Evolutionary conservation across 176 grass and related monocot genomes (phyloP).

Genomic region (Oropetium thomaeum): DNA sequence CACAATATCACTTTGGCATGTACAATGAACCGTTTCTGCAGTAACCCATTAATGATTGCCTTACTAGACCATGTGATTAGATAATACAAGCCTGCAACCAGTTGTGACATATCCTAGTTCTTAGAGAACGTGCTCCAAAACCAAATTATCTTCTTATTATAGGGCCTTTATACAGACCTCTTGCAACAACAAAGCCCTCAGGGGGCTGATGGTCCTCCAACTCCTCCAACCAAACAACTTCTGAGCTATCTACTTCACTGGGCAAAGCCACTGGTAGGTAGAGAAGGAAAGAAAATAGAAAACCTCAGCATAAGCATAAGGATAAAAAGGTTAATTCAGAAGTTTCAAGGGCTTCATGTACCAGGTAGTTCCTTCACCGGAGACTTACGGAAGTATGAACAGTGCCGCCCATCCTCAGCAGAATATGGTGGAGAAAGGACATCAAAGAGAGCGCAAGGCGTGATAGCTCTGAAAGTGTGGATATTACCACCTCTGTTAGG

Average conservation of each 20-base stretch:
- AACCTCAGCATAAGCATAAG: background rate
- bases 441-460: constrained; percentile 93
- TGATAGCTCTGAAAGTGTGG: constrained; percentile 89
- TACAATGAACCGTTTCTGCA: constrained; percentile 35
- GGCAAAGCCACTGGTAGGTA: constrained; percentile 46
- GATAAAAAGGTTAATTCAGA: background rate
- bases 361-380: constrained; percentile 44
- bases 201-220: constrained; percentile 77
- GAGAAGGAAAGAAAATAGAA: constrained; percentile 15
- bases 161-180: constrained; percentile 88
- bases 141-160: constrained; percentile 56
- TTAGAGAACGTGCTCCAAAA: constrained; percentile 21
- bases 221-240: constrained; percentile 87
- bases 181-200: constrained; percentile 82
- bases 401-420: constrained; percentile 70
- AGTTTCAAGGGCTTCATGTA: constrained; percentile 34
- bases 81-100: constrained; percentile 15
- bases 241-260: constrained; percentile 51
- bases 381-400: constrained; percentile 81
- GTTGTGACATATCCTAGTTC: constrained; percentile 8
- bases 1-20: constrained; percentile 31
- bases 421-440: constrained; percentile 92
- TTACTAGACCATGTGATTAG: constrained; percentile 9
- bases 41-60: constrained; percentile 22
- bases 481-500: constrained; percentile 87